These are phyloP conservation scores for Canariomyces notabilis DNA, from an alignment of 2,329 filamentous ascomycete genomes.

Conservation along the genomic window DNA sequence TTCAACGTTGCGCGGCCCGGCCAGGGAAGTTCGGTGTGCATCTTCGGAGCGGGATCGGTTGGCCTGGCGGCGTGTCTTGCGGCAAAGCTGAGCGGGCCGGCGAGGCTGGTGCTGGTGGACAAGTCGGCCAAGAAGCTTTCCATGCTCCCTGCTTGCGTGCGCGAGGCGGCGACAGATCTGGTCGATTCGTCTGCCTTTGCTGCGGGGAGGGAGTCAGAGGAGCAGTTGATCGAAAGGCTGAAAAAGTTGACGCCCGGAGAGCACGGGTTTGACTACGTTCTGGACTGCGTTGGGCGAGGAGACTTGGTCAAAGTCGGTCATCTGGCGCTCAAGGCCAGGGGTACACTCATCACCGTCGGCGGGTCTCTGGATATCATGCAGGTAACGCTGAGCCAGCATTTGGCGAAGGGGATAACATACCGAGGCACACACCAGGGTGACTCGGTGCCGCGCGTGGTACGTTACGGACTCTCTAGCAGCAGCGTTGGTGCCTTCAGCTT, in stretches of 20 bases:
- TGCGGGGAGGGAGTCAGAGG: not conserved
- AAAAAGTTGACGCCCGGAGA: slow-evolving; percentile 5
- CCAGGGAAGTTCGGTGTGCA: slow-evolving; percentile 1
- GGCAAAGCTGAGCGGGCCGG: slow-evolving; percentile 6
- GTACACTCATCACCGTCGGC: slow-evolving; percentile 9
- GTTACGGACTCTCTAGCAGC: not conserved
- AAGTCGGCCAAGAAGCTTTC: slow-evolving; percentile 7
- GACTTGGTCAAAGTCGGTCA: slow-evolving; percentile 11
- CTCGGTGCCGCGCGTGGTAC: slow-evolving; percentile 3
- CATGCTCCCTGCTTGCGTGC: slow-evolving; percentile 6
- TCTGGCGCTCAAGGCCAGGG: slow-evolving; percentile 5
- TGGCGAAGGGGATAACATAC: slow-evolving; percentile 9
- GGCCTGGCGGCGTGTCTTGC: slow-evolving; percentile 12
- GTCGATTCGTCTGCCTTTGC: slow-evolving; percentile 3
- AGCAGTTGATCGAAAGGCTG: slow-evolving; percentile 4
- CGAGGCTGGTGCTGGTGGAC: slow-evolving; percentile 12
- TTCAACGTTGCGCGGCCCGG: slow-evolving; percentile 8
- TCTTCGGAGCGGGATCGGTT: slow-evolving; percentile 13
- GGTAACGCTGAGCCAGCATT: slow-evolving; percentile 9
- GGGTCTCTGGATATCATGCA: slow-evolving; percentile 10
- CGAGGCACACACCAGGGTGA: slow-evolving; percentile 14
- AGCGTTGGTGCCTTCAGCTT: not conserved
- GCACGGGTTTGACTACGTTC: slow-evolving; percentile 7
- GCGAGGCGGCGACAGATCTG: not conserved
- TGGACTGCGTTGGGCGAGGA: slow-evolving; percentile 13